Evolutionary conservation across 306 rosid species (phyloP).

Genomic region (Vigna angularis): DNA sequence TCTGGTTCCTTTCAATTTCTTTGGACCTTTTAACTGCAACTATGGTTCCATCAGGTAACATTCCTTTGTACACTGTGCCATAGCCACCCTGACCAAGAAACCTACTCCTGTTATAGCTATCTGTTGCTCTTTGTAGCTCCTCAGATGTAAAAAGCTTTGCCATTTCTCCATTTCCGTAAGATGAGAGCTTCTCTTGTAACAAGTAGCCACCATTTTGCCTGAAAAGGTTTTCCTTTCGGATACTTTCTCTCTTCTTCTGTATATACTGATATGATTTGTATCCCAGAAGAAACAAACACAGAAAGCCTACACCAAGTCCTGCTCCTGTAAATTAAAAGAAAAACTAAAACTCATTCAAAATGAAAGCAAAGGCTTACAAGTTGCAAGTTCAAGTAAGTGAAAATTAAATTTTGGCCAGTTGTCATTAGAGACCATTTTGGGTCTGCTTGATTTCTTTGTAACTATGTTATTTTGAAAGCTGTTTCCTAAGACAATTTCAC

Average conservation of each 20-base stretch:
- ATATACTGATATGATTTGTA: slow-evolving; percentile 44
- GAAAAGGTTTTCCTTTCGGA: slow-evolving; percentile 50
- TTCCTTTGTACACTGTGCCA: slow-evolving; percentile 54
- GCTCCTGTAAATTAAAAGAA: slow-evolving; percentile 46
- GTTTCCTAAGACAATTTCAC: too few relatives aligned
- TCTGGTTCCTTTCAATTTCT: slow-evolving; percentile 46
- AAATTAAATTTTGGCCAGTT: neutral
- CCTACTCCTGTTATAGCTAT: slow-evolving; percentile 50
- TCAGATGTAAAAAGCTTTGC: slow-evolving; percentile 54
- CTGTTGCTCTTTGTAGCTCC: slow-evolving; percentile 60
- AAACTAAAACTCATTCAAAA: neutral
- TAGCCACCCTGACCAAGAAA: slow-evolving; percentile 57
- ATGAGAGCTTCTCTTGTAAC: slow-evolving; percentile 53
- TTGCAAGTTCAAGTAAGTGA: slow-evolving; percentile 1
- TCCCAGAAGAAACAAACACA: slow-evolving; percentile 48
- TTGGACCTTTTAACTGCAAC: slow-evolving; percentile 56
- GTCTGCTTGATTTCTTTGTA: too few relatives aligned
- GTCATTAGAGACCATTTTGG: neutral
- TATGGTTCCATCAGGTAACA: slow-evolving; percentile 55
- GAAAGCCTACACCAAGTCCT: slow-evolving; percentile 50
- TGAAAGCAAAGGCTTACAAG: neutral
- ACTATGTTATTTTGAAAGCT: too few relatives aligned
- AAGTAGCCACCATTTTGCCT: slow-evolving; percentile 67
- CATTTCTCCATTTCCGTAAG: slow-evolving; percentile 43
- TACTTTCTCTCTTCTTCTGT: slow-evolving; percentile 36